Evolutionary conservation across 2,329 filamentous ascomycete species (phyloP).

Genomic region (Xylariaceae sp.): DNA sequence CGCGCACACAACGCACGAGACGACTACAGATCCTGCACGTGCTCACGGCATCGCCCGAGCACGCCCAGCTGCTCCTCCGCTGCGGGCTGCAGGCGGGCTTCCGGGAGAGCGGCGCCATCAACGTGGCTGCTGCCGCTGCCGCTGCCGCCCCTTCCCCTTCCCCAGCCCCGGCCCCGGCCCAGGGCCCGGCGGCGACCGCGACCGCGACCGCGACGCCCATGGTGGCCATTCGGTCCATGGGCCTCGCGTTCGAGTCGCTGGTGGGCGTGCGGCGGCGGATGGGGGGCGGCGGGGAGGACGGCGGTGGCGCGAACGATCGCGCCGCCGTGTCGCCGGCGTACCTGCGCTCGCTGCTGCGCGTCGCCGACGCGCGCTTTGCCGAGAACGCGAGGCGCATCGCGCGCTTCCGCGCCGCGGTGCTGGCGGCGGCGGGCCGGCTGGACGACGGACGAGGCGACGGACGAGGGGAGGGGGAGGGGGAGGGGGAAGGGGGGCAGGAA

Average conservation of each 20-base stretch:
- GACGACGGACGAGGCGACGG: constrained; percentile 29
- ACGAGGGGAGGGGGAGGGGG: constrained; percentile 48
- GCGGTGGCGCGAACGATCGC: constrained; percentile 28
- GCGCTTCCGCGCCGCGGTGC: constrained; percentile 51
- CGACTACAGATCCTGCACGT: constrained; percentile 73
- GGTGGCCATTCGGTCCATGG: constrained; percentile 78
- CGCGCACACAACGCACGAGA: neutral
- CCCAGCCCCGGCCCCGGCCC: no score
- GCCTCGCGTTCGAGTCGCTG: constrained; percentile 73
- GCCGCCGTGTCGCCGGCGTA: constrained; percentile 59
- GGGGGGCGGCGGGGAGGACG: no score
- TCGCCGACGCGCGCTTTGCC: constrained; percentile 68
- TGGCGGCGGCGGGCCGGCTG: constrained; percentile 22
- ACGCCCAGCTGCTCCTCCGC: constrained; percentile 68
- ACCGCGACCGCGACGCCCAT: constrained; percentile 50
- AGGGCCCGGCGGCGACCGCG: constrained; percentile 24
- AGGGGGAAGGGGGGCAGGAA: constrained; percentile 41
- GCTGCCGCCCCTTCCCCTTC: no score
- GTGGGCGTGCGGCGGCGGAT: constrained; percentile 55
- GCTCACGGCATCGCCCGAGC: constrained; percentile 63
- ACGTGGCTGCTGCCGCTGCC: no score
- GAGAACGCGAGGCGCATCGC: constrained; percentile 62
- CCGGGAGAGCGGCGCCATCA: constrained; percentile 80
- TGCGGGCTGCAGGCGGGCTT: constrained; percentile 79
- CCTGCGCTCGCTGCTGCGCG: constrained; percentile 55